phyloP scores from a whole-genome alignment of 257 asterid genomes.

The Solanum gracilifrons region DNA sequence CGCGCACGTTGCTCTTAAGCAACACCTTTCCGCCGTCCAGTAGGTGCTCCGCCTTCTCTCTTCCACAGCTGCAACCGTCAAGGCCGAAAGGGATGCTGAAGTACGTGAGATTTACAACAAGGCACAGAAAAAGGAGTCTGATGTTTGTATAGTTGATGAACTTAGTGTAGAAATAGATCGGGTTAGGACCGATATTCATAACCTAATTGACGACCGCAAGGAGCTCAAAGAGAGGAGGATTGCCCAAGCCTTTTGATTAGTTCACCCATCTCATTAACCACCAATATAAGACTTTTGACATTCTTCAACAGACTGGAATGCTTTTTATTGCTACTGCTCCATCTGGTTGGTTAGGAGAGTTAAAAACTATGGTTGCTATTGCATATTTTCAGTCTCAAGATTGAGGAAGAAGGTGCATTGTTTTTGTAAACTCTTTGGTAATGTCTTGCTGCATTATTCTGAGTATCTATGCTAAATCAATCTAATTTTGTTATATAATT shows the following conservation, averaged over 20 bases:
- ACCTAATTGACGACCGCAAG: slow-evolving; percentile 35
- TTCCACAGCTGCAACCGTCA: slow-evolving; percentile 39
- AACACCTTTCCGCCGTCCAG: slow-evolving; percentile 36
- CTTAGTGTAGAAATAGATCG: slow-evolving; percentile 33
- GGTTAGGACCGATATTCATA: slow-evolving; percentile 36
- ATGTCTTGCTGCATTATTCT: not conserved
- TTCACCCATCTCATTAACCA: not conserved
- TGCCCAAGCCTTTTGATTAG: not conserved
- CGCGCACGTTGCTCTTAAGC: slow-evolving; percentile 53
- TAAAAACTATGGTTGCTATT: not conserved
- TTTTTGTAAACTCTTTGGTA: not conserved
- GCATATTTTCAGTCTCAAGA: not conserved
- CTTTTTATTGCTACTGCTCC: not conserved
- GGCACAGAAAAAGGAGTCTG: slow-evolving; percentile 44
- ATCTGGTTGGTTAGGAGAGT: not conserved
- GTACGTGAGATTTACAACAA: slow-evolving; percentile 59
- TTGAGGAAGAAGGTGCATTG: not conserved
- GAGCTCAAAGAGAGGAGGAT: slow-evolving; percentile 8
- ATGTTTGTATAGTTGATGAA: slow-evolving; percentile 31
- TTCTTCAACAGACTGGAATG: not conserved
- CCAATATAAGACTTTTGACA: not conserved
- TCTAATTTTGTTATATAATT: not conserved
- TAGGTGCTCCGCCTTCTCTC: slow-evolving; percentile 62
- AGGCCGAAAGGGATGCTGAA: slow-evolving; percentile 60
- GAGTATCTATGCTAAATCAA: not conserved